Conservation (phyloP, 257 asterid species). For the Penstemon eatonii region DNA sequence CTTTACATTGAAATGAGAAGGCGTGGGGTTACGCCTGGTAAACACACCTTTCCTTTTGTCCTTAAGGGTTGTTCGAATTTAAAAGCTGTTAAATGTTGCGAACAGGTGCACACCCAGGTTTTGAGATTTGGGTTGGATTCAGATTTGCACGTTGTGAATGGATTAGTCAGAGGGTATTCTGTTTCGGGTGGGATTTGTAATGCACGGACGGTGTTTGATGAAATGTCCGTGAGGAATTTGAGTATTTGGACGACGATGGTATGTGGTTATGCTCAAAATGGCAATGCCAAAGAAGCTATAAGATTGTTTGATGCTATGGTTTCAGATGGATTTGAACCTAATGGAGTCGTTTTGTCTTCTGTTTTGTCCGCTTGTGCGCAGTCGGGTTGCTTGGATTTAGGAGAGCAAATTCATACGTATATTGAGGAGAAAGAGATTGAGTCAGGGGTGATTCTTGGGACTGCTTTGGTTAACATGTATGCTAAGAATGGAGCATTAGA, state of each 20-base stretch:
- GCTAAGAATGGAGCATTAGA: slow-evolving; percentile 70
- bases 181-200: slow-evolving; percentile 40
- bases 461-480: slow-evolving; percentile 87
- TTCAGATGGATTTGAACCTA: slow-evolving; percentile 55
- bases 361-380: slow-evolving; percentile 86
- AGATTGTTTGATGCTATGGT: slow-evolving; percentile 57
- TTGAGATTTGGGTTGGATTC: slow-evolving; percentile 56
- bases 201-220: slow-evolving; percentile 78
- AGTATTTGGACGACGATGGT: slow-evolving; percentile 83
- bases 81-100: slow-evolving; percentile 18
- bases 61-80: slow-evolving; percentile 59
- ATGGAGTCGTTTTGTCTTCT: slow-evolving; percentile 57
- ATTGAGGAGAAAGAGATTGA: slow-evolving; percentile 52
- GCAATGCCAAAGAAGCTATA: slow-evolving; percentile 47
- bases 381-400: slow-evolving; percentile 68
- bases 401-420: slow-evolving; percentile 58
- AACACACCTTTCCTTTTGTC: slow-evolving; percentile 75
- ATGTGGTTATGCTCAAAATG: slow-evolving; percentile 79
- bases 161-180: slow-evolving; percentile 58
- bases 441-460: slow-evolving; percentile 72
- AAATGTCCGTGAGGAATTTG: slow-evolving; percentile 40
- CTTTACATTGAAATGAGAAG: slow-evolving; percentile 57
- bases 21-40: slow-evolving; percentile 53
- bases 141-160: slow-evolving; percentile 67
- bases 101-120: slow-evolving; percentile 64